Conservation (phyloP, 495 filamentous ascomycete species). For the Patellaria atrata region DNA sequence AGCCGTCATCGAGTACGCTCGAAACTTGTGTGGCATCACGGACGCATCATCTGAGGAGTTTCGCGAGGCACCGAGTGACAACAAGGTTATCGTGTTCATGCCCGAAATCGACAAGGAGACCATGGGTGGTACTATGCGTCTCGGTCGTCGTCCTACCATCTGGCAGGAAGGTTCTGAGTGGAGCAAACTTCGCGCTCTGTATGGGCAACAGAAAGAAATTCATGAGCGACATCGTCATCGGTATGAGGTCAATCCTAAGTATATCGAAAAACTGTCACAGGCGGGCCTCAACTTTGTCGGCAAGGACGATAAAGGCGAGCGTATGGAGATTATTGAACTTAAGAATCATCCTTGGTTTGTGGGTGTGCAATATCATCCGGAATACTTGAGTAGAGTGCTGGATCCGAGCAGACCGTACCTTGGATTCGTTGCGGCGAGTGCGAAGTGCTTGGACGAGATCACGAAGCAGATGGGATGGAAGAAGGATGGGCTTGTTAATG, state of each 20-base stretch:
- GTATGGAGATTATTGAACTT: constrained; percentile 87
- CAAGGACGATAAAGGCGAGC: constrained; percentile 67
- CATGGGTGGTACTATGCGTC: constrained; percentile 85
- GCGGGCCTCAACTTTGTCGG: constrained; percentile 53
- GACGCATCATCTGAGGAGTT: constrained; percentile 56
- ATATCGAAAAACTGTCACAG: constrained; percentile 42
- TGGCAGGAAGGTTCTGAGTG: constrained; percentile 72
- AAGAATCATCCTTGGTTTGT: constrained; percentile 86
- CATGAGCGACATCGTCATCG: constrained; percentile 60
- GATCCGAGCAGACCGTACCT: constrained; percentile 66
- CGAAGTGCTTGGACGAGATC: constrained; percentile 12
- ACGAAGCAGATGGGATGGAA: constrained; percentile 9
- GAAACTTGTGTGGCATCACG: constrained; percentile 47
- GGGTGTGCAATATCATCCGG: constrained; percentile 80
- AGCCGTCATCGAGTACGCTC: constrained; percentile 81
- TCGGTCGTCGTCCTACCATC: constrained; percentile 57
- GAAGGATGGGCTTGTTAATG: constrained; percentile 9
- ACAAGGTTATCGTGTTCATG: constrained; percentile 75
- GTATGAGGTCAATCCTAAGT: constrained; percentile 61
- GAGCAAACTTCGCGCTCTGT: constrained; percentile 62
- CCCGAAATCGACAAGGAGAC: constrained; percentile 63
- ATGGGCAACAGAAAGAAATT: constrained; percentile 37
- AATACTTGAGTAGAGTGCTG: constrained; percentile 62
- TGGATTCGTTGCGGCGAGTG: constrained; percentile 68
- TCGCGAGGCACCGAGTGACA: constrained; percentile 31